Conservation (phyloP, 164 flowering plant genomes). For the Vitis labrusca region DNA sequence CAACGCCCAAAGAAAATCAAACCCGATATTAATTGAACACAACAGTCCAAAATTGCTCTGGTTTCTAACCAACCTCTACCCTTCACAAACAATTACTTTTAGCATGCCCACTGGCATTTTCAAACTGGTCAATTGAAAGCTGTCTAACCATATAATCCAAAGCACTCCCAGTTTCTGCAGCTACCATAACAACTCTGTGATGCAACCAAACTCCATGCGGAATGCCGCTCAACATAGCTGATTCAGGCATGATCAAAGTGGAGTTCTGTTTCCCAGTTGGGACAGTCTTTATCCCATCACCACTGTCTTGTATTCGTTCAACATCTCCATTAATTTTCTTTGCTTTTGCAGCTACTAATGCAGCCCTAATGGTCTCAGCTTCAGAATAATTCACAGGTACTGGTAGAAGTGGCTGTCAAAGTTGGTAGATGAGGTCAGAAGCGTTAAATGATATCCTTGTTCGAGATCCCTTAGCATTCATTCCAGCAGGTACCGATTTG, state of each 20-base stretch:
- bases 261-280: conserved; percentile 83
- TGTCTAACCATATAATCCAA: conserved; percentile 82
- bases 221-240: conserved; percentile 46
- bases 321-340: conserved; percentile 91
- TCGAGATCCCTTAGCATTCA: too few species aligned
- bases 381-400: conserved; percentile 30
- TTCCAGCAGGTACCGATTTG: too few species aligned
- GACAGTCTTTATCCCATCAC: conserved; percentile 88
- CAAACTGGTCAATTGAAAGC: conserved; percentile 87
- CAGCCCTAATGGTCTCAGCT: conserved; percentile 94
- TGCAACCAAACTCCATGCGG: conserved; percentile 73
- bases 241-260: conserved; percentile 58
- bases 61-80: too few species aligned
- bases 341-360: conserved; percentile 96
- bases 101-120: conserved; percentile 42
- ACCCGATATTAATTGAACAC: too few species aligned
- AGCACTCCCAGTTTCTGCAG: conserved; percentile 94
- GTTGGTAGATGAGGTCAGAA: too few species aligned
- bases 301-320: conserved; percentile 73
- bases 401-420: too few species aligned
- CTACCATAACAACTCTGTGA: conserved; percentile 93
- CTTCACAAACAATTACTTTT: too few species aligned
- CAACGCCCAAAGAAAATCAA: too few species aligned
- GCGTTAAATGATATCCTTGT: too few species aligned
- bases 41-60: too few species aligned